Evolutionary conservation across 2,329 filamentous ascomycete species (phyloP), one percentile per base, ranked within the genome.

Genomic region (Xylaria arbuscula): DNA sequence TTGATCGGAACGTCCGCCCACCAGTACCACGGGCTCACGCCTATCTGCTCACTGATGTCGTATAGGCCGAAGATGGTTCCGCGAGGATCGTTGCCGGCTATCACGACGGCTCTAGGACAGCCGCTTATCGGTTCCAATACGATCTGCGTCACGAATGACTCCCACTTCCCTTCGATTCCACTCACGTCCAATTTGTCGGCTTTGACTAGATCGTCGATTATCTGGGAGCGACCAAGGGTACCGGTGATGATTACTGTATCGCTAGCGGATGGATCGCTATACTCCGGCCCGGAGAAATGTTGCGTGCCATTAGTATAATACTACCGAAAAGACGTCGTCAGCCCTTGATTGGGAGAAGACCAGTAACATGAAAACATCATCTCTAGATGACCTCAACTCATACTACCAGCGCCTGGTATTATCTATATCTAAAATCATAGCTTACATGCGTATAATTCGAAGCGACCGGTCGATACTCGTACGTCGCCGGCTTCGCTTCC

Each of bases 11-110:
- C 86, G 75, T 92, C 90, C 6, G 89, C 88, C 83, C 87, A 91
- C 81, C 85, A 91, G 78, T 91, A 87, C 88, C 89, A 91, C 50
- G 89, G 90, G 38, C 88, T 90, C 13, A 93, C 89, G 32, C 91
- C 91, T 66, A 93, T 92, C 76, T 93, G 90, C 78, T 92, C 90
- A 24, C 88, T 91, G 56, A 93, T 78, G 71, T 90, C 89, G 79
- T 93, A 93, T 22, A 92, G 81, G 11, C 91, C 91, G 73, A 86
- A 93, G 63, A 93, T 91, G 1, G 89, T 87, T 15, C 77, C 76
- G 1, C 76, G 73, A 2, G 82, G 78, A 76, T 93, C 90, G 74
- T 87, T 90, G 11, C 89, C 90, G 38, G 87, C 89, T 76, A 93
- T 89, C 1, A 93, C 87, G 19, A 93, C 81, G 1, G 90, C 90